These are phyloP conservation scores for Leccinum subtestaceum DNA, from an alignment of 768 basidiomycete genomes.

Conservation along the genomic window DNA sequence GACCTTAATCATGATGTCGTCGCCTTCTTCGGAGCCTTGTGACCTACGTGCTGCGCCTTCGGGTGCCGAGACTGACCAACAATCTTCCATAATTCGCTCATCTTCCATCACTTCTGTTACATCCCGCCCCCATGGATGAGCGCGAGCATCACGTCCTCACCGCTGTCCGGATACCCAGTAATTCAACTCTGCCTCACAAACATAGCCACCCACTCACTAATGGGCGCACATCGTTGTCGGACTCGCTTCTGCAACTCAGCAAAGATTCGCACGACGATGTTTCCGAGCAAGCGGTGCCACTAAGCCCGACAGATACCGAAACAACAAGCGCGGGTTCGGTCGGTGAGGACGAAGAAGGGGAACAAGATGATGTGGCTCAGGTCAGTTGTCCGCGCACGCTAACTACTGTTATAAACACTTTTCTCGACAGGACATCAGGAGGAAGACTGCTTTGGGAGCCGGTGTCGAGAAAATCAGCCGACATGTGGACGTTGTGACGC, in stretches of 20 bases:
- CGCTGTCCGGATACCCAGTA: slow-evolving; percentile 24
- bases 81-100: not conserved
- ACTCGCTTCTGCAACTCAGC: slow-evolving; percentile 6
- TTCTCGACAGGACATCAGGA: slow-evolving; percentile 19
- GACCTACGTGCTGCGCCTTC: not conserved
- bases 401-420: slow-evolving; percentile 5
- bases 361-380: slow-evolving; percentile 15
- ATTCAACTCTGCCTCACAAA: slow-evolving; percentile 7
- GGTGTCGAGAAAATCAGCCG: slow-evolving; percentile 38
- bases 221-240: slow-evolving; percentile 1
- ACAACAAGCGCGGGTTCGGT: slow-evolving; percentile 9
- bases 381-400: slow-evolving; percentile 6
- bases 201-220: slow-evolving; percentile 1
- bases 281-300: not conserved
- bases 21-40: not conserved
- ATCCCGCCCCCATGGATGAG: slow-evolving; percentile 12
- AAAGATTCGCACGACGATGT: slow-evolving; percentile 2
- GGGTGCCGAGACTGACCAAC: not conserved
- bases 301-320: slow-evolving; percentile 13
- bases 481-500: slow-evolving; percentile 25
- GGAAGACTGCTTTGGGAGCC: slow-evolving; percentile 34
- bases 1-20: slow-evolving; percentile 1
- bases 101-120: not conserved
- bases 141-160: slow-evolving; percentile 21
- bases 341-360: slow-evolving; percentile 15